These are phyloP conservation scores for Cryptosporidium meleagridis DNA, from an alignment of 169 alveolate species.

Conservation along the genomic window DNA sequence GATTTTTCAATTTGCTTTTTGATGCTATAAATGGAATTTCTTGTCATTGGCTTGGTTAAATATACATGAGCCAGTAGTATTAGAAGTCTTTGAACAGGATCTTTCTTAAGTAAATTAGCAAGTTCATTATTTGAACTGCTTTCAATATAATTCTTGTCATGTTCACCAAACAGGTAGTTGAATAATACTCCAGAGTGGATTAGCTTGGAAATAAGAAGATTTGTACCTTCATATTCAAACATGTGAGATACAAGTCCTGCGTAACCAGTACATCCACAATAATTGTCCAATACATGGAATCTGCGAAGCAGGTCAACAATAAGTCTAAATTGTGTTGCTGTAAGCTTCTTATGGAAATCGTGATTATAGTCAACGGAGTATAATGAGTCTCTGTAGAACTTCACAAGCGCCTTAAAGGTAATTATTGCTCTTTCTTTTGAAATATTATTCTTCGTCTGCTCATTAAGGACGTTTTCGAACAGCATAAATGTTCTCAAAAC, in stretches of 20 bases:
- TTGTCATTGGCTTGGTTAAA: constrained; percentile 59
- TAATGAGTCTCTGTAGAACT: constrained; percentile 58
- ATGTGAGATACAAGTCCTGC: constrained; percentile 66
- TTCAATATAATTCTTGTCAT: not conserved
- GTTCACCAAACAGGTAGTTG: constrained; percentile 22
- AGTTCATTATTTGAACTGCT: not conserved
- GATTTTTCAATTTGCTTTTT: constrained; percentile 42
- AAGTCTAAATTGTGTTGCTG: constrained; percentile 67
- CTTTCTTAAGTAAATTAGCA: constrained; percentile 17
- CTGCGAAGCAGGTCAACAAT: constrained; percentile 42
- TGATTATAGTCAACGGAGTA: constrained; percentile 62
- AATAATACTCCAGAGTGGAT: constrained; percentile 64
- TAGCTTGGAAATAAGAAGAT: constrained; percentile 29
- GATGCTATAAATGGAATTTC: constrained; percentile 35
- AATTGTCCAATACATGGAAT: constrained; percentile 57
- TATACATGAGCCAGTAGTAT: constrained; percentile 43
- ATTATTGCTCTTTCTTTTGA: constrained; percentile 62
- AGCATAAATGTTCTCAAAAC: constrained; percentile 68
- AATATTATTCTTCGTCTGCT: constrained; percentile 26
- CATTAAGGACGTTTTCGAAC: constrained; percentile 46
- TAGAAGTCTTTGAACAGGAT: constrained; percentile 53
- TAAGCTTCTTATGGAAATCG: constrained; percentile 59
- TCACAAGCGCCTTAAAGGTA: constrained; percentile 59
- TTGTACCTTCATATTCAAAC: constrained; percentile 71
- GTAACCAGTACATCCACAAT: constrained; percentile 66